These are phyloP conservation scores for Arctium lappa DNA, from an alignment of 129 eudicot species.

Conservation along the genomic window DNA sequence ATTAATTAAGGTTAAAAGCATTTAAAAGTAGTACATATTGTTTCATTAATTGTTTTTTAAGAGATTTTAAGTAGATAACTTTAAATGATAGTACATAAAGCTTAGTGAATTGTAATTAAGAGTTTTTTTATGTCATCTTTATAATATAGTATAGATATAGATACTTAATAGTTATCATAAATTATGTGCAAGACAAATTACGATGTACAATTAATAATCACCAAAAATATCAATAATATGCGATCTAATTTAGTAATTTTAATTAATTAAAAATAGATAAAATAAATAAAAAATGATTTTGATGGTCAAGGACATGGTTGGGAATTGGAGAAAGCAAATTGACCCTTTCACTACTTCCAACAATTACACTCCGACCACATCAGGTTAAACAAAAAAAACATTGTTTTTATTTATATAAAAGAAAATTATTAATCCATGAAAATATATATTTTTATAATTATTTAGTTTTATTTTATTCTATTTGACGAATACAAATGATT, in stretches of 20 bases:
- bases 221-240: no score
- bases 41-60: no score
- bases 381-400: slow-evolving; percentile 22
- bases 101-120: no score
- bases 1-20: no score
- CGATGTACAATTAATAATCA: no score
- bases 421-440: background rate
- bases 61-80: no score
- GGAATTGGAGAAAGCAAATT: slow-evolving; percentile 48
- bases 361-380: slow-evolving; percentile 42
- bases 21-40: no score
- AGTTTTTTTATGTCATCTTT: no score
- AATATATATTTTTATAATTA: background rate
- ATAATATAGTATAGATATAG: no score
- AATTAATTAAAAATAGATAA: background rate
- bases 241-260: background rate
- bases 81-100: no score
- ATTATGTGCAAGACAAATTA: no score
- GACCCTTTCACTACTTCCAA: slow-evolving; percentile 41
- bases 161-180: no score
- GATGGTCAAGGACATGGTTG: slow-evolving; percentile 40
- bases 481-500: background rate
- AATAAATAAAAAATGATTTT: background rate
- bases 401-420: background rate
- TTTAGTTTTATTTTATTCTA: background rate